Conservation (phyloP, 768 basidiomycete species). For the Cubamyces sp. region DNA sequence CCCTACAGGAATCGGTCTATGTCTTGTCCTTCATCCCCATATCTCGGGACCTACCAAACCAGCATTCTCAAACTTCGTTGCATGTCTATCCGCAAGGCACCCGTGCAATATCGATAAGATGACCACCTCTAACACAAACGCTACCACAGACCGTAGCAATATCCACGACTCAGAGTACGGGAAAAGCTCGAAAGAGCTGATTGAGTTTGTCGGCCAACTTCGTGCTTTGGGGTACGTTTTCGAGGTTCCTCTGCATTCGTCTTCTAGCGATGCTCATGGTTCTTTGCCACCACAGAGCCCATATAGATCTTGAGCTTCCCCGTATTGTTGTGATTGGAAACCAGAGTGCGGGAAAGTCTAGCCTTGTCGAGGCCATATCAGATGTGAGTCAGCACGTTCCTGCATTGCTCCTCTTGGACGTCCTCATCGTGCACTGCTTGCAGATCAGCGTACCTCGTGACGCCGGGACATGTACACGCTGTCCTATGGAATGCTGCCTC, state of each 20-base stretch:
- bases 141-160: no score
- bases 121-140: no score
- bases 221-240: conserved; percentile 2
- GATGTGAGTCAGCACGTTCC: conserved; percentile 43
- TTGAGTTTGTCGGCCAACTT: no score
- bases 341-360: conserved; percentile 54
- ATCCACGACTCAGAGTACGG: no score
- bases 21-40: no score
- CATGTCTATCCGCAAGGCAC: no score
- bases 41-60: no score
- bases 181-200: no score
- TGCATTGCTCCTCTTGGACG: no score
- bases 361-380: conserved; percentile 54
- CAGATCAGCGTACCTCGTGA: conserved; percentile 54
- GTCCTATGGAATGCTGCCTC: conserved; percentile 43
- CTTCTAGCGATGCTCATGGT: not conserved
- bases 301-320: conserved; percentile 52
- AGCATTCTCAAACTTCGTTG: no score
- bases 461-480: conserved; percentile 51
- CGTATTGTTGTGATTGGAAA: conserved; percentile 56
- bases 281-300: conserved; percentile 38
- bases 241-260: not conserved
- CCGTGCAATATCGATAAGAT: no score
- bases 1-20: no score
- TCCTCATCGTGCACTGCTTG: not conserved